phyloP scores from a whole-genome alignment of 148 eudicot species.

The Camellia sinensis region DNA sequence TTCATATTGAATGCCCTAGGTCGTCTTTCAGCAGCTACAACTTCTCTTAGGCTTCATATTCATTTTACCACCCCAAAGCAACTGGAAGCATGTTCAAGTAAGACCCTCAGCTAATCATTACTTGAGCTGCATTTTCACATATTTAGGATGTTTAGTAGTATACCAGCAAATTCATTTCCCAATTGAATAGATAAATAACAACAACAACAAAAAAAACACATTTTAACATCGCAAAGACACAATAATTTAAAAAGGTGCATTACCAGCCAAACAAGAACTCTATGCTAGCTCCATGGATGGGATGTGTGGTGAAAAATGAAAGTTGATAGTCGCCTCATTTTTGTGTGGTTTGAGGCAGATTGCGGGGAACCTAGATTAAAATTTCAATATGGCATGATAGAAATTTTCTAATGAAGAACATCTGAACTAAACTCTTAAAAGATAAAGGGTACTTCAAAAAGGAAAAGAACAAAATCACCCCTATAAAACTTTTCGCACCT shows the following conservation, averaged over 20 bases:
- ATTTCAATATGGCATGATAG: background rate
- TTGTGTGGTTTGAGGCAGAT: conserved; percentile 25
- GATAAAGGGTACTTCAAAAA: background rate
- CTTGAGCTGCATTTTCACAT: background rate
- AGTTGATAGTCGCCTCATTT: conserved; percentile 47
- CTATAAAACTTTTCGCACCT: conserved; percentile 20
- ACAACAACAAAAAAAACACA: background rate
- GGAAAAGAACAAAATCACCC: background rate
- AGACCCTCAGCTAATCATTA: background rate
- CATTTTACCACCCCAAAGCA: background rate
- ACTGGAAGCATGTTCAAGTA: too few species aligned
- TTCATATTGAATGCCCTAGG: background rate
- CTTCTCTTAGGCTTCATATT: background rate
- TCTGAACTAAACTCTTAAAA: background rate
- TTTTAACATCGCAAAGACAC: background rate
- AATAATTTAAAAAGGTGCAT: conserved; percentile 2
- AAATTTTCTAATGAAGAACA: too few species aligned
- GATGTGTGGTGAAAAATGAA: conserved; percentile 52
- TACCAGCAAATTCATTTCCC: background rate
- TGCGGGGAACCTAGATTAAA: conserved; percentile 18
- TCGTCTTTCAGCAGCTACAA: background rate
- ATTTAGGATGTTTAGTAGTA: background rate
- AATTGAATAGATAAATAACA: background rate
- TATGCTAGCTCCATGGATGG: conserved; percentile 75
- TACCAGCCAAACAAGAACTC: conserved; percentile 77